Percentiles rank a stretch among this genome's conserved stretches.
Evolutionary conservation across 306 rosid species (phyloP).

Genomic region (Sphenostylis stenocarpa): DNA sequence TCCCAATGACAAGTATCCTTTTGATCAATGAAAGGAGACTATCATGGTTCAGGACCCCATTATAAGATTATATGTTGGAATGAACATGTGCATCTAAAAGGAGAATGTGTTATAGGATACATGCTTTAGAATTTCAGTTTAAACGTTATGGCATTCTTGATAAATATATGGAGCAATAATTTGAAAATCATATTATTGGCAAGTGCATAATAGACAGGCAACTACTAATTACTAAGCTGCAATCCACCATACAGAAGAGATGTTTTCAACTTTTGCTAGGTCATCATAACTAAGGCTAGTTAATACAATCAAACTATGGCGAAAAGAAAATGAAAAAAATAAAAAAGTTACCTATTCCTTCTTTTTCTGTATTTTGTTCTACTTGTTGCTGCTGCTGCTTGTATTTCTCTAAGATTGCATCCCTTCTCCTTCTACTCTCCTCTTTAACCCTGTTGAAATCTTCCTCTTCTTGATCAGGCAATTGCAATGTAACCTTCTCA

Average conservation of each 20-base stretch:
- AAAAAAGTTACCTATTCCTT: constrained; percentile 44
- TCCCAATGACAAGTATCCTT: neutral
- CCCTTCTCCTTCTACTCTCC: constrained; percentile 87
- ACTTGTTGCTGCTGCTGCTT: constrained; percentile 59
- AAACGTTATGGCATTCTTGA: neutral
- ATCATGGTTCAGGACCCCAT: neutral
- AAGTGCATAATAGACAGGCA: neutral
- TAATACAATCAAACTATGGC: neutral
- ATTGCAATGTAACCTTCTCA: constrained; percentile 51
- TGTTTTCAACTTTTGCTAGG: neutral
- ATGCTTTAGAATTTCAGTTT: neutral
- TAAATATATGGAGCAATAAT: neutral
- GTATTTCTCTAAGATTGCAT: constrained; percentile 87
- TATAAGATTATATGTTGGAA: neutral
- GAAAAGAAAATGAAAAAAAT: neutral
- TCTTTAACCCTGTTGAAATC: constrained; percentile 86
- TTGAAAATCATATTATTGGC: neutral
- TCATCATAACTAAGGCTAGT: neutral
- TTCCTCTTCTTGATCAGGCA: constrained; percentile 88
- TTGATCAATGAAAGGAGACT: neutral
- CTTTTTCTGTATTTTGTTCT: constrained; percentile 36
- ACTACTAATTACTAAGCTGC: neutral
- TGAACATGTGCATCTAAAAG: neutral
- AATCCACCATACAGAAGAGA: neutral
- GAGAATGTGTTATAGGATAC: neutral